Percentiles rank a stretch among this genome's conserved stretches.
Evolutionary conservation across 208 protist genomes (phyloP).

Genomic region (Leishmania turanica): DNA sequence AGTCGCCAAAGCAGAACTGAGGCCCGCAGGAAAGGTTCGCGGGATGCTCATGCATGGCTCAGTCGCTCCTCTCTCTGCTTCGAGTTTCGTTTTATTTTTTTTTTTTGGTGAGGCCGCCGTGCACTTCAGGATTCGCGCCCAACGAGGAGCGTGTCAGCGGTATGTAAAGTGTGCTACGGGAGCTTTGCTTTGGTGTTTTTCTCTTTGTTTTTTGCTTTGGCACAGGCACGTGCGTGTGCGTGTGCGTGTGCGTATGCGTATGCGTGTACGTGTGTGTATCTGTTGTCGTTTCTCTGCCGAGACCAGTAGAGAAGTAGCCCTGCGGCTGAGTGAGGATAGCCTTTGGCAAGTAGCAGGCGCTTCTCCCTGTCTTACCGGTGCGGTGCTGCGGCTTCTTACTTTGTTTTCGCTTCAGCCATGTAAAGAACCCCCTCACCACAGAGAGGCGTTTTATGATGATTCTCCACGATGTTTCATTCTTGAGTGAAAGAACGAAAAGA

Average conservation of each 20-base stretch:
- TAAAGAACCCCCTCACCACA: not conserved
- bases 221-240: not conserved
- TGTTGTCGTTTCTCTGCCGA: not conserved
- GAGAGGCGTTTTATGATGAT: not conserved
- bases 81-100: not conserved
- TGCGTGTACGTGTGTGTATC: slow-evolving; percentile 11
- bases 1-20: slow-evolving; percentile 16
- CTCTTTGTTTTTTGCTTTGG: not conserved
- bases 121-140: not conserved
- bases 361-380: not conserved
- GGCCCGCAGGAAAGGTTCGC: not conserved
- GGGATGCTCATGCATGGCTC: not conserved
- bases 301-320: not conserved
- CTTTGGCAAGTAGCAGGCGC: not conserved
- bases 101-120: not conserved
- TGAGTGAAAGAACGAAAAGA: not conserved
- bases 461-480: slow-evolving; percentile 6
- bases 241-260: not conserved
- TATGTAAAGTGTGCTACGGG: not conserved
- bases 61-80: no score
- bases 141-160: not conserved
- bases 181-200: not conserved
- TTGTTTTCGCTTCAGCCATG: slow-evolving; percentile 1
- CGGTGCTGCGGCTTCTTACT: not conserved
- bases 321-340: not conserved